Percentiles rank a stretch among this genome's conserved stretches.
Evolutionary conservation across 257 asterid genomes (phyloP).

Genomic region (Nicotiana otophora): DNA sequence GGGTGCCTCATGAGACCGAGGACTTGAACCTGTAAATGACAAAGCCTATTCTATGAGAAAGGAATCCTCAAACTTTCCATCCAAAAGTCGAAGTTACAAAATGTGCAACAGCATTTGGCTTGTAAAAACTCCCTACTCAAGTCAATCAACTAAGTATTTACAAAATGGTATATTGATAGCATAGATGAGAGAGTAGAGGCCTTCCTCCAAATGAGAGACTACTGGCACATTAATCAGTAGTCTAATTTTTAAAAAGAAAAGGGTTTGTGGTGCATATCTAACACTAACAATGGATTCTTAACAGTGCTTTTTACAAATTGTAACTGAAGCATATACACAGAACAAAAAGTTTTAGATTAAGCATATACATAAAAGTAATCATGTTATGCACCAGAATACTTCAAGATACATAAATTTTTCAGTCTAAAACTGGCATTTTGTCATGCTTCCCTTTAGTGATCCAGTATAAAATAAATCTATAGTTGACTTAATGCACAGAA

Average conservation of each 20-base stretch:
- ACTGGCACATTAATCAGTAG: neutral
- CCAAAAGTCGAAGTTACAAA: neutral
- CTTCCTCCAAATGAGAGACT: too few relatives aligned
- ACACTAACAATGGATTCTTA: neutral
- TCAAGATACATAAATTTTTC: neutral
- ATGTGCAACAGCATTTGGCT: too few relatives aligned
- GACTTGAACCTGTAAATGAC: constrained; percentile 18
- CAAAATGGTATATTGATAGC: neutral
- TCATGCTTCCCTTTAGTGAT: neutral
- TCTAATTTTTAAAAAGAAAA: neutral
- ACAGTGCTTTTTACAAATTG: neutral
- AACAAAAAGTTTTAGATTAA: neutral
- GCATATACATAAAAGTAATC: neutral
- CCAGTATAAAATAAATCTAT: neutral
- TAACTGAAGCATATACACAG: neutral
- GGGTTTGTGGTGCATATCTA: neutral
- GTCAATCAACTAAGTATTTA: neutral
- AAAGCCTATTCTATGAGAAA: neutral
- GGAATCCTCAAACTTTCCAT: neutral
- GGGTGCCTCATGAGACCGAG: constrained; percentile 22
- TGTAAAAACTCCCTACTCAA: too few relatives aligned
- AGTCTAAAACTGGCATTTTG: neutral
- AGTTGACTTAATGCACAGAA: neutral
- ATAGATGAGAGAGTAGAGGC: neutral
- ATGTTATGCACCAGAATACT: neutral